Evolutionary conservation across 1,139 yeast species (phyloP).

Genomic region (Geotrichum fermentans): DNA sequence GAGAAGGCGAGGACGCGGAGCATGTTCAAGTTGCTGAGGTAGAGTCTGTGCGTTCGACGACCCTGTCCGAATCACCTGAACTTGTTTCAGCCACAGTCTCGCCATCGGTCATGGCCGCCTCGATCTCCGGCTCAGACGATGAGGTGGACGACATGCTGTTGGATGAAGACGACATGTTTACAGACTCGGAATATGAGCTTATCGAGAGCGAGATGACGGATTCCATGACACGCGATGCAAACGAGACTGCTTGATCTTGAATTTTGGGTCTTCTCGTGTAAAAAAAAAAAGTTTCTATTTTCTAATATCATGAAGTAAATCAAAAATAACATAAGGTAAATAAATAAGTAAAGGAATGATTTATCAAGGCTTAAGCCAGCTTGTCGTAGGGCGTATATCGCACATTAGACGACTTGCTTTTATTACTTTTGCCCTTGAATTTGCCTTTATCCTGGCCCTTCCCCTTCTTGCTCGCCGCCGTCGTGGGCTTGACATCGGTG

Average conservation of each 20-base stretch:
- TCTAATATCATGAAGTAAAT: neutral
- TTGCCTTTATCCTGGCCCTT: neutral
- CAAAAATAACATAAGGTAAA: neutral
- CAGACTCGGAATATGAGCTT: conserved; percentile 14
- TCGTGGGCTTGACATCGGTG: conserved; percentile 38
- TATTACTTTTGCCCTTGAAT: neutral
- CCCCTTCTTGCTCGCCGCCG: neutral
- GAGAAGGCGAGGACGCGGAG: neutral
- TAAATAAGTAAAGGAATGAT: neutral
- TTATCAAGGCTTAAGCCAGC: neutral
- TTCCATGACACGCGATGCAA: neutral
- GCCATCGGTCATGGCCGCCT: conserved; percentile 10
- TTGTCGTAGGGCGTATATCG: conserved; percentile 6
- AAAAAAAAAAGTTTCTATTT: neutral
- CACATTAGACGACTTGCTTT: neutral
- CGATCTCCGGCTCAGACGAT: conserved; percentile 8
- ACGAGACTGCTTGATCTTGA: neutral
- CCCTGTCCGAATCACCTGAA: neutral
- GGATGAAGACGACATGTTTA: conserved; percentile 18
- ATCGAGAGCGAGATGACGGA: conserved; percentile 5
- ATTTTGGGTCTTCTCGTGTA: too few species aligned
- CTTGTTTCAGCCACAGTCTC: conserved; percentile 8
- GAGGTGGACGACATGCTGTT: conserved; percentile 1
- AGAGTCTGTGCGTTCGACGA: neutral
- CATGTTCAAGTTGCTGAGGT: neutral